Base-by-base conservation (phyloP, 2,329 filamentous ascomycete genomes). In the Sarocladiaceae sp. region DNA sequence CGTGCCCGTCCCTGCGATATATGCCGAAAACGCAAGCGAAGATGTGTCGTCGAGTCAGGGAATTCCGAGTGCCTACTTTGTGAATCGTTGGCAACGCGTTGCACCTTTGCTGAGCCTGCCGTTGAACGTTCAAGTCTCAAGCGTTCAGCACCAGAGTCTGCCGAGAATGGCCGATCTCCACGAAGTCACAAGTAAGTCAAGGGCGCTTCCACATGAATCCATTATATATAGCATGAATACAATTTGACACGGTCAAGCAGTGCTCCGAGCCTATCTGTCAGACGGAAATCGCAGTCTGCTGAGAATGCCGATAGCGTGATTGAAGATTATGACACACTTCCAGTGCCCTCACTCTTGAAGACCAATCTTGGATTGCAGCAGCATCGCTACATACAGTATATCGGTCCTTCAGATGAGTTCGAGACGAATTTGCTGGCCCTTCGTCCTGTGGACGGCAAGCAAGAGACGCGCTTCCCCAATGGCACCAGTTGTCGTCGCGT, bases 21-120 rank as follows among this genome's bases (percentile, higher is more conserved):
- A 46, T 67, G 64, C 37, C 64, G 64, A 29, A 65, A 62, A 58
- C 58, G 64, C 49, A 67, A 67, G 55, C 64, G 62, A 46, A 62
- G 64, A 47, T 66, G 64, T 55, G 61, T 66, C n/a, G 63, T 60
- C 22, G 61, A 62, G 36, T 57, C 63, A n/a, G 62, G 61, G 49
- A 58, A 64, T 15, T 54, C 56, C 11, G 56, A 61, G 40, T 64
- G 62, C 53, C 59, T 63, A 18, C 60, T 63, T 44, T 64, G 62
- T 55, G 61, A 62, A 55, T 56, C 63, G 37, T 55, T 59, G 37
- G 56, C 59, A 7, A 62, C 60, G 6, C 54, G 59, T 3, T 64
- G 62, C 50, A 64, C 62, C 44, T 64, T 64, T 36, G 36, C 20
- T 42, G 36, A 50, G 33, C 29, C n/a, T 15, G 26, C 53, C 33